Evolutionary conservation across 208 protist species (phyloP).

Genomic region (Trypanosoma conorhini): DNA sequence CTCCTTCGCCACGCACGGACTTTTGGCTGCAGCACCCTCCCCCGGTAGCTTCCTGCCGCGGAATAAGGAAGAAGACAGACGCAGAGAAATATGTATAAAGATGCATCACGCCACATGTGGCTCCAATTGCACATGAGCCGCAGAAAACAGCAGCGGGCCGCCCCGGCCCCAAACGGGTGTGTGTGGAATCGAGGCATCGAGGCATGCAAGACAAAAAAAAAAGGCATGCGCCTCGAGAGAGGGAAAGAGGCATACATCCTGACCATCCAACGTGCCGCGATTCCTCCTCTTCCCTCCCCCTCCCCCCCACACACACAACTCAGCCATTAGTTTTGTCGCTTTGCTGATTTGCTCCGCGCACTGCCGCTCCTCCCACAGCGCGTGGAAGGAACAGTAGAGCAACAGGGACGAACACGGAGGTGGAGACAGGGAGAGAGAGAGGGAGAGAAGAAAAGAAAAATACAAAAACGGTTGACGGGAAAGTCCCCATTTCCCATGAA

Average conservation of each 20-base stretch:
- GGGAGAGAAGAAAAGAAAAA: not conserved
- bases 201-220: not conserved
- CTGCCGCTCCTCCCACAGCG: no score
- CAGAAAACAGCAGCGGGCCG: no score
- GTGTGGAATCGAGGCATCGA: not conserved
- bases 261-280: not conserved
- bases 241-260: not conserved
- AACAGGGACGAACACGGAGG: no score
- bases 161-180: not conserved
- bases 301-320: no score
- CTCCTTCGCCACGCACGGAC: no score
- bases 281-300: not conserved
- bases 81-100: not conserved
- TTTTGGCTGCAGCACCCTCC: no score
- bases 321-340: no score
- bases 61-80: conserved; percentile 8
- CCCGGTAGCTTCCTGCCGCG: no score
- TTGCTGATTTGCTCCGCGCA: no score
- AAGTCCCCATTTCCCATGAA: not conserved
- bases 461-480: not conserved
- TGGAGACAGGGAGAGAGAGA: not conserved
- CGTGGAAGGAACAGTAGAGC: no score
- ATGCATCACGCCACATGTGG: not conserved
- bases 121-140: not conserved
- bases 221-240: not conserved